Evolutionary conservation across 1,284 basidiomycete species (phyloP), one percentile per base, ranked within the genome.

Genomic region (Apiotrichum porosum): DNA sequence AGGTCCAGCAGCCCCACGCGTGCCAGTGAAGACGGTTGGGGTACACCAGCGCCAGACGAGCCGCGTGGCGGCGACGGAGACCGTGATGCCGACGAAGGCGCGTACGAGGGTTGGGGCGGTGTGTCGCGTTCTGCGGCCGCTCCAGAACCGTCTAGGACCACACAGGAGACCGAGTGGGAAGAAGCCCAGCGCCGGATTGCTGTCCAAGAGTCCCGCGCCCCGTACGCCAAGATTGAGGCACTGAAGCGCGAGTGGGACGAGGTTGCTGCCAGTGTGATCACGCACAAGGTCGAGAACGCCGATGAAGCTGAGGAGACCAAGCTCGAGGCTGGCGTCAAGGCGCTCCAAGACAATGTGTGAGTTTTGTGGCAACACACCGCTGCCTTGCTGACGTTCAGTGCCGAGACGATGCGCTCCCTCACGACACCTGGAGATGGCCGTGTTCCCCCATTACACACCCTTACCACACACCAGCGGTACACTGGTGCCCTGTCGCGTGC

Each of bases 231-330:
- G 45, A 49, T 72, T 8, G 54, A 61, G 18, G 39, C 39, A 17
- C 47, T 74, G 22, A 56, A 57, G 38, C 55, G 57, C 15, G 60
- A 53, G 12, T 74, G 72, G 72, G 64, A 59, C 31, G 62, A 64
- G 33, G 54, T 69, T 3, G 61, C 63, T 6, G 47, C 49, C 0
- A 44, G 44, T 12, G 39, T 63, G 3, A 61, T 66, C 15, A 14
- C 31, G 42, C 61, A 26, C 22, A 47, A 57, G 8, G 55, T 58
- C 9, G 51, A 46, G 9, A 43, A 54, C 12, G 47, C 57, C 2
- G 56, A 51, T 9, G 41, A 49, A 10, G 65, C 57, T 17, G 57
- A 63, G 38, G 64, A 65, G 38, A 32, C 44, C 21, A 48, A 42
- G 28, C 56, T 63, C 6, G 60, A 59, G 22, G 51, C 54, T 4